phyloP scores from a whole-genome alignment of 352 stramenopile genomes.

The Phytophthora uliginosa region DNA sequence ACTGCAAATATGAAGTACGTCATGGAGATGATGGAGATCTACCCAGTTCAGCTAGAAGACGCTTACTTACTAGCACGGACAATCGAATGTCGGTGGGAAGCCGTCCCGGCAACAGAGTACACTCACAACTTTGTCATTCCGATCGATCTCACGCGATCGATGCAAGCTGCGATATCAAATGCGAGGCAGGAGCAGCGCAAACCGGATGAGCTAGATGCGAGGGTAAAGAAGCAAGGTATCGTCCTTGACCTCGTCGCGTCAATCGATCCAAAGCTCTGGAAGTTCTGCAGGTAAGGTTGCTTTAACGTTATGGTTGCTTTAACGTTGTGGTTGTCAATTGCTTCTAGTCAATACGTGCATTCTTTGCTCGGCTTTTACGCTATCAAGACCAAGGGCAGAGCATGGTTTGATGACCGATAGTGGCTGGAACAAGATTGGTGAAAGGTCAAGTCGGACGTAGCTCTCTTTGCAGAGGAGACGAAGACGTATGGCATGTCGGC shows the following conservation, averaged over 20 bases:
- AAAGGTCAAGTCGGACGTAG: constrained; percentile 4
- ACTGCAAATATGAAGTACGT: constrained; percentile 17
- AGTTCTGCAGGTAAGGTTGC: constrained; percentile 18
- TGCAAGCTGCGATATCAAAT: background rate
- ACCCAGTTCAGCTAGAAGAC: constrained; percentile 21
- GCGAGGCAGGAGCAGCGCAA: background rate
- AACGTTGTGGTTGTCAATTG: background rate
- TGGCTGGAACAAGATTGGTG: constrained; percentile 13
- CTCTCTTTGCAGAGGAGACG: constrained; percentile 6
- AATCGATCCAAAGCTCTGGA: constrained; percentile 9
- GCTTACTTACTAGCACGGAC: background rate
- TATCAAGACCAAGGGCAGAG: background rate
- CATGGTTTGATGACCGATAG: constrained; percentile 17
- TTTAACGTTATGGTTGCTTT: constrained; percentile 10
- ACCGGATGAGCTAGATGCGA: background rate
- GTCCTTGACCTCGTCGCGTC: background rate
- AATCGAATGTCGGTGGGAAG: constrained; percentile 13
- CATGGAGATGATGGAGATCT: constrained; percentile 13
- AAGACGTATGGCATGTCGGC: background rate
- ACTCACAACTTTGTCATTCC: constrained; percentile 21
- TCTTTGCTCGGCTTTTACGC: background rate
- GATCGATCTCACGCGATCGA: background rate
- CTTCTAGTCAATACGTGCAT: background rate
- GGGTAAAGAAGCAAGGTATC: constrained; percentile 7
- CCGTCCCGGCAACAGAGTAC: constrained; percentile 1